phyloP scores from a whole-genome alignment of 2,329 filamentous ascomycete genomes.

The Rhinocladiella similis region DNA sequence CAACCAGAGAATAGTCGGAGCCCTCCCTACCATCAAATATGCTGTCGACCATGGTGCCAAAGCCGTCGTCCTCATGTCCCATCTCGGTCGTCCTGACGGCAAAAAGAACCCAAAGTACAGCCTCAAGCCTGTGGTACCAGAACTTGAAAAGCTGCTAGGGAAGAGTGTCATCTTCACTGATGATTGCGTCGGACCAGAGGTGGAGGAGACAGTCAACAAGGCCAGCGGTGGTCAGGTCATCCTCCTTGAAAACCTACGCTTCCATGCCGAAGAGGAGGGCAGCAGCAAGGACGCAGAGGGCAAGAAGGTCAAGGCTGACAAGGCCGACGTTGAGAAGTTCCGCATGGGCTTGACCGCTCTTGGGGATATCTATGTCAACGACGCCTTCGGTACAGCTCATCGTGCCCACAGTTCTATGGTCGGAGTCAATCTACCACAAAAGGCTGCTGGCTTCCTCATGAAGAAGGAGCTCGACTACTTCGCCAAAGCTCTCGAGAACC shows the following conservation, averaged over 20 bases:
- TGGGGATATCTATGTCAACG: constrained; percentile 96
- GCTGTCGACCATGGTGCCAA: constrained; percentile 88
- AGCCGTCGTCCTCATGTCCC: constrained; percentile 95
- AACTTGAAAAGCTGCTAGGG: constrained; percentile 86
- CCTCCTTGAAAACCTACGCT: constrained; percentile 95
- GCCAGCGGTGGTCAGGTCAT: constrained; percentile 80
- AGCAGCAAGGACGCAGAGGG: constrained; percentile 90
- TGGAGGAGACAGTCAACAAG: constrained; percentile 85
- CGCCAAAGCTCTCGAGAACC: constrained; percentile 89
- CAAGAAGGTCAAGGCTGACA: constrained; percentile 98
- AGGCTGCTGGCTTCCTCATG: constrained; percentile 96
- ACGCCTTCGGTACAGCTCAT: constrained; percentile 97
- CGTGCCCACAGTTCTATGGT: constrained; percentile 99
- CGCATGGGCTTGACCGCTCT: constrained; percentile 91
- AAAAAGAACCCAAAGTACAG: constrained; percentile 90
- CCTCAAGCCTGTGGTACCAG: constrained; percentile 83
- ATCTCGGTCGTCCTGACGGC: constrained; percentile 93
- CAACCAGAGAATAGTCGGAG: constrained; percentile 96
- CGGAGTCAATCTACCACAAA: constrained; percentile 90
- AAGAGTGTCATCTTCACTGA: constrained; percentile 84
- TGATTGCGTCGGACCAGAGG: constrained; percentile 86
- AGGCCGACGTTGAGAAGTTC: constrained; percentile 88
- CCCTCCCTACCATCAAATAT: constrained; percentile 92
- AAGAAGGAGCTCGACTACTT: constrained; percentile 99
- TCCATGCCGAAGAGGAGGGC: constrained; percentile 97